A percentile compares a stretch with the other conserved stretches of the same genome.
Conservation (phyloP, 1,139 yeast genomes). For the Suhomyces maxii region DNA sequence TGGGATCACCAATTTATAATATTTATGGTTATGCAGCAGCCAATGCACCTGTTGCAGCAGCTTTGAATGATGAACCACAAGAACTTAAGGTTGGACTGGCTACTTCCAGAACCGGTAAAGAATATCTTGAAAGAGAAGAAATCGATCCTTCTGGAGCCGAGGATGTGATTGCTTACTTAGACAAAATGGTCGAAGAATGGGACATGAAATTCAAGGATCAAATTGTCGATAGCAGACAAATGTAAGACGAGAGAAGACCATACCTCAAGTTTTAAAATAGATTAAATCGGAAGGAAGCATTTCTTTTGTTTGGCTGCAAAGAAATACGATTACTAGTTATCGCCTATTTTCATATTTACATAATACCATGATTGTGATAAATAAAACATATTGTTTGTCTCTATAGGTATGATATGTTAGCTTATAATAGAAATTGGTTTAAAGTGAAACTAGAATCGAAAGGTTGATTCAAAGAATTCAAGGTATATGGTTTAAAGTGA, state of each 20-base stretch:
- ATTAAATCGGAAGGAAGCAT: too few species aligned
- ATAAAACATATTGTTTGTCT: too few species aligned
- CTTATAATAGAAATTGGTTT: too few species aligned
- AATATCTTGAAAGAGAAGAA: slow-evolving; percentile 54
- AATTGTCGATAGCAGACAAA: slow-evolving; percentile 52
- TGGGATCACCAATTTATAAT: slow-evolving; percentile 87
- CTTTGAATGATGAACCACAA: slow-evolving; percentile 43
- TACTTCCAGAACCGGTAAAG: slow-evolving; percentile 60
- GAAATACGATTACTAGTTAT: too few species aligned
- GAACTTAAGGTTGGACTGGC: slow-evolving; percentile 75
- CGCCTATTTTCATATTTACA: too few species aligned
- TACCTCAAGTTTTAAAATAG: too few species aligned
- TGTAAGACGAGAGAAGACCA: not conserved
- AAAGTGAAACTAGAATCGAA: too few species aligned
- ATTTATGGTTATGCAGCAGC: slow-evolving; percentile 89
- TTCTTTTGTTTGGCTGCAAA: too few species aligned
- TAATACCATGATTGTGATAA: too few species aligned
- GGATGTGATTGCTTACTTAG: slow-evolving; percentile 63
- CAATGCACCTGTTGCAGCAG: slow-evolving; percentile 62
- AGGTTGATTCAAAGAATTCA: too few species aligned
- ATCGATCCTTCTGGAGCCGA: slow-evolving; percentile 64
- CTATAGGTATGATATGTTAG: too few species aligned
- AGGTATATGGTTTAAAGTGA: too few species aligned
- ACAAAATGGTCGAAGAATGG: slow-evolving; percentile 41
- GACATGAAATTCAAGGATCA: slow-evolving; percentile 70